These are phyloP conservation scores for Botrytis deweyae DNA, from an alignment of 2,329 filamentous ascomycete species.

Conservation along the genomic window DNA sequence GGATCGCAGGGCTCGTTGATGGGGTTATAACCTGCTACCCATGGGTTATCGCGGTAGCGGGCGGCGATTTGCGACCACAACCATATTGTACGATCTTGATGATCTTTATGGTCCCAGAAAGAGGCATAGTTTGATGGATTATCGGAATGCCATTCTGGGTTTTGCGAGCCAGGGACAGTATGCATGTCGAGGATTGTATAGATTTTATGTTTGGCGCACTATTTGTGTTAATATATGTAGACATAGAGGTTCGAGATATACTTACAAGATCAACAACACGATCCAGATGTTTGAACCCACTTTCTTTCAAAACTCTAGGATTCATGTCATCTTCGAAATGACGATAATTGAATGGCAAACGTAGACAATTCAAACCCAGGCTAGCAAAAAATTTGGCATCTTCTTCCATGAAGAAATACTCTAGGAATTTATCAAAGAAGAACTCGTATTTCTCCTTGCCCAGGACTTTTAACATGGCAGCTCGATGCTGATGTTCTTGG, in stretches of 20 bases:
- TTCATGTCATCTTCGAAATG: constrained; percentile 56
- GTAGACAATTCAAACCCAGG: constrained; percentile 56
- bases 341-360: constrained; percentile 61
- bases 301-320: constrained; percentile 47
- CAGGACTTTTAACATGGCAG: constrained; percentile 52
- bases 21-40: constrained; percentile 37
- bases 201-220: constrained; percentile 44
- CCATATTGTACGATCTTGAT: constrained; percentile 47
- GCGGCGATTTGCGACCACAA: constrained; percentile 46
- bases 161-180: constrained; percentile 47
- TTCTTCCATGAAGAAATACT: constrained; percentile 56
- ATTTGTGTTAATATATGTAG: not conserved
- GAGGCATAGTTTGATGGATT: constrained; percentile 42
- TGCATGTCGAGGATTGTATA: constrained; percentile 50
- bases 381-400: constrained; percentile 59
- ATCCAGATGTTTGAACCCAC: constrained; percentile 51
- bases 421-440: constrained; percentile 53
- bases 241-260: not conserved
- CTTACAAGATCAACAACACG: constrained; percentile 46
- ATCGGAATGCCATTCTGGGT: constrained; percentile 50
- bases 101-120: constrained; percentile 50
- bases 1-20: constrained; percentile 42
- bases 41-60: constrained; percentile 46
- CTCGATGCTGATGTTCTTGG: constrained; percentile 56
- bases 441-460: constrained; percentile 57